A percentile compares a stretch with the other conserved stretches of the same genome.
Evolutionary conservation across 345 rosid genomes (phyloP).

Genomic region (Salix suchowensis): DNA sequence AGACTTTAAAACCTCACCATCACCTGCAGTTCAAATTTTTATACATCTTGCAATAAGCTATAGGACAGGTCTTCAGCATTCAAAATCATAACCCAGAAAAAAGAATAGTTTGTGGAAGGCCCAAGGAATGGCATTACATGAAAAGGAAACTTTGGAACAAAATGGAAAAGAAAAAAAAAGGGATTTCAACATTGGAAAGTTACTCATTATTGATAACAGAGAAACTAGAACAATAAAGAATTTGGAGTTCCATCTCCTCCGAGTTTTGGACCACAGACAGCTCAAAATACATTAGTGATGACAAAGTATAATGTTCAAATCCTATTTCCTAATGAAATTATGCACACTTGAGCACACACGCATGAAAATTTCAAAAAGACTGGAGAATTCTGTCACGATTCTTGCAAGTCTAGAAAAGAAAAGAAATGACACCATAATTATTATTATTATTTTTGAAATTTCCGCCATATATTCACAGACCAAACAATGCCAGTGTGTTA

Average conservation of each 20-base stretch:
- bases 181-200: background rate
- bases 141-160: background rate
- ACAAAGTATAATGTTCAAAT: background rate
- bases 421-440: too few species aligned
- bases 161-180: background rate
- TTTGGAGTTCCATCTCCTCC: background rate
- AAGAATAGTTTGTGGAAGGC: background rate
- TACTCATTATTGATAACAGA: background rate
- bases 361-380: too few species aligned
- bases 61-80: background rate
- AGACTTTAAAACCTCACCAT: conserved; percentile 20
- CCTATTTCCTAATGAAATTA: background rate
- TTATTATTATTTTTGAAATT: too few species aligned
- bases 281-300: background rate
- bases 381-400: too few species aligned
- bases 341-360: too few species aligned
- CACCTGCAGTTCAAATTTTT: conserved; percentile 35
- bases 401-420: too few species aligned
- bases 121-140: background rate
- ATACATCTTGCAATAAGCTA: conserved; percentile 1
- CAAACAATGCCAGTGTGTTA: too few species aligned
- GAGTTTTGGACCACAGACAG: too few species aligned
- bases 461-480: too few species aligned
- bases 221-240: background rate
- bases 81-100: background rate